Base-by-base conservation (phyloP, 2,329 filamentous ascomycete genomes). In the Harringtonia lauricola region DNA sequence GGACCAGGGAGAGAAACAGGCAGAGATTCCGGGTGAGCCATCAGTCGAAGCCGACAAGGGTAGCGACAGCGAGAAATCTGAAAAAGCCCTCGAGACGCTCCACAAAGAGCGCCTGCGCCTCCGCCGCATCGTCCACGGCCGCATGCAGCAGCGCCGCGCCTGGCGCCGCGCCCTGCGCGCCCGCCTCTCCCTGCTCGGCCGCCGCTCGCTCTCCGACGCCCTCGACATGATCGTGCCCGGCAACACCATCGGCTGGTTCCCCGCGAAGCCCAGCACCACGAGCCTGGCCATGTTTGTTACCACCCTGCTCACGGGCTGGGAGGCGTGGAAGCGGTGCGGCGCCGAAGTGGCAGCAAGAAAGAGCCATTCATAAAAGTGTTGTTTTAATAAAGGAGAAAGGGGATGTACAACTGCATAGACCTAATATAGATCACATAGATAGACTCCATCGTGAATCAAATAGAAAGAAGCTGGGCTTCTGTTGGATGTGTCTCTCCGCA, bases 161-260 rank as follows among this genome's bases (percentile, higher is more conserved):
- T 52, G 46, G 12, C 35, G 33, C 13, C 35, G 45, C 4, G 37
- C 39, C 2, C 18, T 49, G 15, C 36, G 39, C 15, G 39, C 39
- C 6, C 55, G 62, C 45, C 55, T 60, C 2, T 52, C 43, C 18
- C 56, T 53, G 2, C 55, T 79, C 2, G 52, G 63, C 24, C 68
- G 72, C 14, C 65, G 67, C 40, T 56, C 81, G 7, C 47, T 77
- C 2, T 67, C 76, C 2, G 77, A 84, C 54, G 51, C 62, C 8
- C 67, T 82, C 41, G 83, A 87, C 56, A 56, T 84, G 38, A 54
- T 79, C 4, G 64, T 84, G 28, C 83, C 83, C 0, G 74, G 74
- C 0, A 63, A 64, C 7, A 63, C 72, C 1, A 60, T 84, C 14
- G 78, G 78, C 0, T 84, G 80, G 80, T 59, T 81, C 22, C 57